Percentiles rank a stretch among this genome's conserved stretches.
These are phyloP conservation scores for Microstegium vimineum DNA, from an alignment of 176 grass and related monocot species.

Conservation along the genomic window DNA sequence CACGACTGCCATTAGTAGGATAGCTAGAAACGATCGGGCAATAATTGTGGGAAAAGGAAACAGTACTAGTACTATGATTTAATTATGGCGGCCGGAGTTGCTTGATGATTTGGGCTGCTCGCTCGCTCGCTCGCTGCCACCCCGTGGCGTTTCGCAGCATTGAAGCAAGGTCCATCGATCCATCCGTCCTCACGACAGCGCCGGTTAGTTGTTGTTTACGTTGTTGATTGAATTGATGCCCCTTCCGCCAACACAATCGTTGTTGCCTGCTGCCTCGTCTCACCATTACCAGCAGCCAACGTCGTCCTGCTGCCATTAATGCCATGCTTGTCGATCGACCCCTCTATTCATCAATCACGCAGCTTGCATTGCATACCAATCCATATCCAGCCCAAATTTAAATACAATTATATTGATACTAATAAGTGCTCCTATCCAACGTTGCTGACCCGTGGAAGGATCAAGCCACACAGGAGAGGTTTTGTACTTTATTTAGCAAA, in stretches of 20 bases:
- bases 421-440: too few species aligned
- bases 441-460: too few species aligned
- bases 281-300: neutral
- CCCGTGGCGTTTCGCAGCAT: constrained; percentile 30
- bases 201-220: neutral
- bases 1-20: neutral
- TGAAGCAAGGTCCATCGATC: constrained; percentile 31
- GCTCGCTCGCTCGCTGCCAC: neutral
- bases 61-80: neutral
- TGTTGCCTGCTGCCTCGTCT: neutral
- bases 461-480: too few species aligned
- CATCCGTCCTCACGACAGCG: constrained; percentile 11
- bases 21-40: constrained; percentile 7
- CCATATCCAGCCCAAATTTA: too few species aligned
- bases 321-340: neutral
- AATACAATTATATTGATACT: too few species aligned
- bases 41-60: constrained; percentile 18
- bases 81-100: constrained; percentile 10
- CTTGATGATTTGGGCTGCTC: constrained; percentile 1
- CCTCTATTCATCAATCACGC: too few species aligned
- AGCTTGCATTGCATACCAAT: too few species aligned
- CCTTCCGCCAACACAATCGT: constrained; percentile 12
- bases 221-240: constrained; percentile 11
- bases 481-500: too few species aligned
- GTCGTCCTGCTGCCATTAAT: constrained; percentile 4